Evolutionary conservation across 1,284 basidiomycete species (phyloP).

Genomic region (Trichosporon sp.): DNA sequence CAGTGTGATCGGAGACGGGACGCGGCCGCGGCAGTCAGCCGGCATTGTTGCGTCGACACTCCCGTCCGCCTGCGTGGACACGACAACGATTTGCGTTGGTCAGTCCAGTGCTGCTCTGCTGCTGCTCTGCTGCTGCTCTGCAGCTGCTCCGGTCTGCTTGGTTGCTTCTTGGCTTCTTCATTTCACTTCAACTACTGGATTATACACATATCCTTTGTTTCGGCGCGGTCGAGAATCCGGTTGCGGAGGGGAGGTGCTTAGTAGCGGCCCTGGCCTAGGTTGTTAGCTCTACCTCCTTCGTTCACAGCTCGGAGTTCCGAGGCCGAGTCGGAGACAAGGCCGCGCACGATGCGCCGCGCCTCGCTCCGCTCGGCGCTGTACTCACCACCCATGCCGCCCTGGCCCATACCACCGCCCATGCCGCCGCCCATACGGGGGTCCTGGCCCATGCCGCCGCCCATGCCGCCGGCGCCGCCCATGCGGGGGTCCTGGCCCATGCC

Average conservation of each 20-base stretch:
- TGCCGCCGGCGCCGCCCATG: not conserved
- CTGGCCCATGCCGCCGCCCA: slow-evolving; percentile 2
- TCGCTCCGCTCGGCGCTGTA: no score
- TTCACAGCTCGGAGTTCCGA: not conserved
- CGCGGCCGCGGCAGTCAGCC: no score
- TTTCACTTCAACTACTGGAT: not conserved
- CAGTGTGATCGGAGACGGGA: no score
- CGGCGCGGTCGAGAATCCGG: not conserved
- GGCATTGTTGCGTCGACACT: no score
- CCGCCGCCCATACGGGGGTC: slow-evolving; percentile 4
- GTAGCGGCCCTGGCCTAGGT: slow-evolving; percentile 7
- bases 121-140: no score
- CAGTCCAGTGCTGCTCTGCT: not conserved
- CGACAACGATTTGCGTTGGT: no score
- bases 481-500: slow-evolving; percentile 6
- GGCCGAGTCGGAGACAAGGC: not conserved
- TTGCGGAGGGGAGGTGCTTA: not conserved
- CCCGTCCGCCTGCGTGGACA: no score
- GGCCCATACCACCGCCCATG: slow-evolving; percentile 11
- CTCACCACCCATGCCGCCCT: slow-evolving; percentile 1
- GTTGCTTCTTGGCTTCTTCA: not conserved
- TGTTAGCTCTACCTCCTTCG: not conserved
- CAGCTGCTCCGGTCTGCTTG: no score
- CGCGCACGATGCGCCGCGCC: no score
- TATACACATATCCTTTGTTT: not conserved